Percentiles rank a stretch among this genome's conserved stretches.
Conservation (phyloP, 2,329 filamentous ascomycete species). For the Escovopsis weberi region DNA sequence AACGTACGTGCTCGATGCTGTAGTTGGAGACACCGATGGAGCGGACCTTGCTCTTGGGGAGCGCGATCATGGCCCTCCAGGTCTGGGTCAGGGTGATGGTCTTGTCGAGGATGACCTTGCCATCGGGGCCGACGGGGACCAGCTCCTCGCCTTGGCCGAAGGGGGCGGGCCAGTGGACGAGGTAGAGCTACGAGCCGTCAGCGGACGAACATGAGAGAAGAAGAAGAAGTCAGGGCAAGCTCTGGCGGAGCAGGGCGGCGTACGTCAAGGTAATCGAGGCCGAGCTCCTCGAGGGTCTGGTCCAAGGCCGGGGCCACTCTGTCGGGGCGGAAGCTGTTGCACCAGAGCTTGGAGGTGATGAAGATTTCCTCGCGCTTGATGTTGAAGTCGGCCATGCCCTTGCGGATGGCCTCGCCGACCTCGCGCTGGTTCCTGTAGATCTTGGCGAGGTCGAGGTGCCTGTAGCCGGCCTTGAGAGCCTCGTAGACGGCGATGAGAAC, state of each 20-base stretch:
- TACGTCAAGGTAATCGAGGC: slow-evolving; percentile 42
- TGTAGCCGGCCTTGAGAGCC: slow-evolving; percentile 48
- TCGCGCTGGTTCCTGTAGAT: slow-evolving; percentile 51
- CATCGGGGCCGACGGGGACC: slow-evolving; percentile 28
- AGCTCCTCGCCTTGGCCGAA: slow-evolving; percentile 25
- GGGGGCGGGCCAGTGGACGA: slow-evolving; percentile 48
- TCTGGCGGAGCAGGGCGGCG: slow-evolving; percentile 4
- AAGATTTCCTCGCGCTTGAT: slow-evolving; percentile 33
- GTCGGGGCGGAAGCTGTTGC: slow-evolving; percentile 42
- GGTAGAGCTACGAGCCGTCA: slow-evolving; percentile 29
- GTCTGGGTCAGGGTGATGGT: slow-evolving; percentile 26
- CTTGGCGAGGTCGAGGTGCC: slow-evolving; percentile 41
- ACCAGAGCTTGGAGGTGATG: slow-evolving; percentile 49
- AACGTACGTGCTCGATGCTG: slow-evolving; percentile 35
- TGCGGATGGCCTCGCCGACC: slow-evolving; percentile 40
- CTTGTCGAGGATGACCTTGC: slow-evolving; percentile 27
- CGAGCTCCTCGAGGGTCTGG: slow-evolving; percentile 39
- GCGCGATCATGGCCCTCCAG: slow-evolving; percentile 38
- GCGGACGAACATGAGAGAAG: background rate
- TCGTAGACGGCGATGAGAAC: slow-evolving; percentile 49
- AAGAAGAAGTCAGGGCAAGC: background rate
- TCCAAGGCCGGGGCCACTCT: slow-evolving; percentile 41
- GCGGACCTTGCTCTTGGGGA: slow-evolving; percentile 45
- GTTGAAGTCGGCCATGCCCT: slow-evolving; percentile 30
- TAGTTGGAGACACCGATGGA: slow-evolving; percentile 66